phyloP scores from a whole-genome alignment of 2,329 filamentous ascomycete genomes.

The Paraconiothyrium brasiliense region DNA sequence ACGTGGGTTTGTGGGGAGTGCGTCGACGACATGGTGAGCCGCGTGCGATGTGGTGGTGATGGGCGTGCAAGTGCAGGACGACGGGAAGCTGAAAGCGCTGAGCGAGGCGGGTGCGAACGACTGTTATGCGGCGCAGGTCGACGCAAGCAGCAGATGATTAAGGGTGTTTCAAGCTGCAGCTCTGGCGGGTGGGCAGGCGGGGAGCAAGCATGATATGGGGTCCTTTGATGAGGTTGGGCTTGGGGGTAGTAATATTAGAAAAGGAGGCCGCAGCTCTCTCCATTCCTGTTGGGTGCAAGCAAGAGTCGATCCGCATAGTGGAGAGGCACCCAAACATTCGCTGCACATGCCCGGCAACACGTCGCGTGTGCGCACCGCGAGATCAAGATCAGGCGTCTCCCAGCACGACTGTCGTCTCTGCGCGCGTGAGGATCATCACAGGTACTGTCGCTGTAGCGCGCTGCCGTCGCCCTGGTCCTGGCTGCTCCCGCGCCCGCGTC shows the following conservation, averaged over 20 bases:
- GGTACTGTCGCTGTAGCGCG: background rate
- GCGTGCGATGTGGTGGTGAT: slow-evolving; percentile 8
- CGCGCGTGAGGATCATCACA: background rate
- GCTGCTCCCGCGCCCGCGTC: slow-evolving; percentile 1
- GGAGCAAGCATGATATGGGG: slow-evolving; percentile 39
- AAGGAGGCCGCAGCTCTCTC: slow-evolving; percentile 35
- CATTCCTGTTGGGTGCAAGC: slow-evolving; percentile 18
- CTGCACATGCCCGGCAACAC: background rate
- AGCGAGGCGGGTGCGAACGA: background rate
- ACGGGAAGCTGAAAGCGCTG: slow-evolving; percentile 3
- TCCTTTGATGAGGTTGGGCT: slow-evolving; percentile 27
- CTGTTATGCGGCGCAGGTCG: slow-evolving; percentile 15
- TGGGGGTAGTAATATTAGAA: slow-evolving; percentile 29
- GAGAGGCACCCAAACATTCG: background rate
- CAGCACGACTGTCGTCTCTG: background rate
- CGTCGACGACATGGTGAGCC: slow-evolving; percentile 25
- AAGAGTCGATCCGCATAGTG: slow-evolving; percentile 14
- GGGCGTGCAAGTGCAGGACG: slow-evolving; percentile 13
- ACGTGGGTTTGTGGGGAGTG: slow-evolving; percentile 30
- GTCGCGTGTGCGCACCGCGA: background rate
- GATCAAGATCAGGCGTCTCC: background rate
- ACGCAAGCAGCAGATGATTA: slow-evolving; percentile 32
- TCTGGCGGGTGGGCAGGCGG: slow-evolving; percentile 24
- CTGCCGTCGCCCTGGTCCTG: background rate
- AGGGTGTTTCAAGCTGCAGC: slow-evolving; percentile 37